Evolutionary conservation across 306 rosid species (phyloP), one percentile per base, ranked within the genome.

Genomic region (Argentina anserina): DNA sequence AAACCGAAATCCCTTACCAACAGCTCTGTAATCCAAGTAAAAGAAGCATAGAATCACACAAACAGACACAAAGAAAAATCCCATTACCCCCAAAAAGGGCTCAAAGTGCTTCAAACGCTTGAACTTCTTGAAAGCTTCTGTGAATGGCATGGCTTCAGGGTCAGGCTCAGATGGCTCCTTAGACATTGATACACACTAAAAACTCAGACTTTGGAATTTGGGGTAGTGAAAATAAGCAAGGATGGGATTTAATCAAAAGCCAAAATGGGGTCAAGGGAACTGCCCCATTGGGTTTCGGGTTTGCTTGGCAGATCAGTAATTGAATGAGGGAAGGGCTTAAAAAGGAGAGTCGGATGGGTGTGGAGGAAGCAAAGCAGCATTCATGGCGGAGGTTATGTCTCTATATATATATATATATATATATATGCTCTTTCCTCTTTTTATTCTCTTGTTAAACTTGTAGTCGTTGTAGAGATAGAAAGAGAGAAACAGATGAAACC

Each of bases 361-460:
- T 79, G 33, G 28, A 84, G 68, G 79, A 90, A 86, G 97, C 86
- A 87, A 85, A 67, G 89, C 49, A 86, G 90, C 85, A 86, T 87
- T 91, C 87, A 87, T 87, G 86, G 85, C 76, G 76, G 74, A 60
- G 70, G 55, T 67, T 34, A 74, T 21, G 45, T 36, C 26, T n/a
- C n/a, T 39, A 7, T 3, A 5, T 37, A 5, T 37, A 42, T 13
- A 42, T 42, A 3, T 39, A 7, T 3, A 5, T 37, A 5, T 37
- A 42, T 13, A 42, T 42, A 3, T 42, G 17, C 47, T 25, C 70
- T 70, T 69, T 62, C 17, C 47, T 68, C 68, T 75, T 75, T 58
- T 69, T 58, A 11, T 15, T 43, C 23, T 33, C 12, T 58, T 65
- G 69, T 13, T 41, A 43, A 33, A n/a, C n/a, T n/a, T n/a, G n/a